A percentile compares a stretch with the other conserved stretches of the same genome.
Conservation (phyloP, 768 basidiomycete species). For the Aureoboletus auriporus region DNA sequence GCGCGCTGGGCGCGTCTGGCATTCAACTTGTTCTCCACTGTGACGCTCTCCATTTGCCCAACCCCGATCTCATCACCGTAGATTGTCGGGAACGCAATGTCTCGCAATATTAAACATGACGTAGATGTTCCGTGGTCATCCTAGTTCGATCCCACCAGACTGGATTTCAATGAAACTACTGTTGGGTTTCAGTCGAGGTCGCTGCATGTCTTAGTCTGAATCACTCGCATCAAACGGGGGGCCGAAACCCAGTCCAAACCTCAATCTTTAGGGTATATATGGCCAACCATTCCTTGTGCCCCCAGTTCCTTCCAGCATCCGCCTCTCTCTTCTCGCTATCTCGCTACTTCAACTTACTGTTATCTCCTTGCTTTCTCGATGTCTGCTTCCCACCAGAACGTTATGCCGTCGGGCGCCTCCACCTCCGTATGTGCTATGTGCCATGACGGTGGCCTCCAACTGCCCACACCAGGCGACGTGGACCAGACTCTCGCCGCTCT, state of each 20-base stretch:
- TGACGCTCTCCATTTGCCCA: no score
- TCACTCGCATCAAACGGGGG: no score
- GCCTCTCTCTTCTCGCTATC: neutral
- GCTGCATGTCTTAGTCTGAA: no score
- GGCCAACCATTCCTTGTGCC: neutral
- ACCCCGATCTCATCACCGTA: no score
- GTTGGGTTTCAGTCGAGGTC: no score
- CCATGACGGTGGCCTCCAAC: neutral
- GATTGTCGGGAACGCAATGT: no score
- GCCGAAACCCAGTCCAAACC: neutral
- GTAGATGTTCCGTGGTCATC: no score
- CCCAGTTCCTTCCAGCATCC: neutral
- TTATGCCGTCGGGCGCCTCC: neutral
- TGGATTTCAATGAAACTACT: no score
- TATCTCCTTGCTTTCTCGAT: neutral
- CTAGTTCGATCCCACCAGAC: no score
- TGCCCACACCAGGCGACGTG: neutral
- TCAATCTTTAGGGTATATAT: constrained; percentile 5
- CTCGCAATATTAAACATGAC: no score
- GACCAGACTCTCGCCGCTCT: neutral
- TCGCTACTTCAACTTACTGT: neutral
- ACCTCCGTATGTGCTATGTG: neutral
- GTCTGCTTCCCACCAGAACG: neutral
- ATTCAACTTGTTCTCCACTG: no score
- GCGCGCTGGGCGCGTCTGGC: no score